These are phyloP conservation scores for Thalassiosira mediterranea DNA, from an alignment of 352 stramenopile species.

Conservation along the genomic window DNA sequence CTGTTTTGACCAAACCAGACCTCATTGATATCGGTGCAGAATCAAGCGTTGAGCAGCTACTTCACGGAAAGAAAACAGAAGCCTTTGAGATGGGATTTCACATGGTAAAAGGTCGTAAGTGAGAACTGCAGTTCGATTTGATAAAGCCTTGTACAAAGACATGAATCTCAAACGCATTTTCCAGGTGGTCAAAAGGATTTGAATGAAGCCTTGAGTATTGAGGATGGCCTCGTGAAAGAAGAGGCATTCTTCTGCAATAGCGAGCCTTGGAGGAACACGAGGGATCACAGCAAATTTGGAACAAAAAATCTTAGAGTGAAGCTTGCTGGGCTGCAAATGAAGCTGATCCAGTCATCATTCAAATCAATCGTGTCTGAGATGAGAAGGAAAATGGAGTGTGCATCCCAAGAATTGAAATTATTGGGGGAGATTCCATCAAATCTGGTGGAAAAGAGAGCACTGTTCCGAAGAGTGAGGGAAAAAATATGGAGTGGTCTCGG, in stretches of 20 bases:
- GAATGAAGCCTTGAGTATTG: conserved; percentile 74
- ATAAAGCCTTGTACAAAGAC: no score
- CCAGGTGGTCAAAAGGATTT: conserved; percentile 84
- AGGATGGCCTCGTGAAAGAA: conserved; percentile 77
- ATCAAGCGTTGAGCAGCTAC: conserved; percentile 80
- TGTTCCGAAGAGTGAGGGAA: conserved; percentile 36
- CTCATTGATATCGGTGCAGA: conserved; percentile 88
- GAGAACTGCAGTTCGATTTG: no score
- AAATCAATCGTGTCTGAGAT: conserved; percentile 53
- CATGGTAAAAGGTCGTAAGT: conserved; percentile 87
- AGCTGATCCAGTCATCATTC: conserved; percentile 57
- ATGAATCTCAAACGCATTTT: neutral
- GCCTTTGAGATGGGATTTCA: conserved; percentile 85
- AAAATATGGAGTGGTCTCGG: conserved; percentile 28
- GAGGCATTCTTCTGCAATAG: conserved; percentile 71
- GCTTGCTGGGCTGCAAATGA: conserved; percentile 54
- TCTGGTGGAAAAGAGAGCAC: conserved; percentile 31
- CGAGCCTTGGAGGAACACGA: conserved; percentile 59
- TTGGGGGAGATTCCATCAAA: conserved; percentile 32
- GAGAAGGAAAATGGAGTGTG: conserved; percentile 21
- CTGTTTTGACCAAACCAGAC: conserved; percentile 89
- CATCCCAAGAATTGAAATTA: conserved; percentile 1
- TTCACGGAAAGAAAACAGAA: conserved; percentile 85
- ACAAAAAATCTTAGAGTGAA: conserved; percentile 62
- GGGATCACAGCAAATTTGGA: conserved; percentile 54